A percentile compares a stretch with the other conserved stretches of the same genome.
Conservation (phyloP, 106 monocot genomes). For the Cymbidium sinense region DNA sequence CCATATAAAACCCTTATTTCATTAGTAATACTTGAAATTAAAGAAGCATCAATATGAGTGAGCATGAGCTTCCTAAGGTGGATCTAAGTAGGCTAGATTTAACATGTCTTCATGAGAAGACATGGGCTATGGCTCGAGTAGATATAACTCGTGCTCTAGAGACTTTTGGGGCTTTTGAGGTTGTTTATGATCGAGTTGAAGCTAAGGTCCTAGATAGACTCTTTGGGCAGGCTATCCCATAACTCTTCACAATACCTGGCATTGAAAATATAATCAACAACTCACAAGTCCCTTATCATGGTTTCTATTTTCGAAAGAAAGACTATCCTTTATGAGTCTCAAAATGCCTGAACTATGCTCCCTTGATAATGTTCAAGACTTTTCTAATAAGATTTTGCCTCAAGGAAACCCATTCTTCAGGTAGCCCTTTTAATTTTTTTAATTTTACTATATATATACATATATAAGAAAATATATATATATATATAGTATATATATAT, state of each 20-base stretch:
- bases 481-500: too few relatives aligned
- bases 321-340: neutral
- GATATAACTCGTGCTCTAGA: neutral
- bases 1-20: too few relatives aligned
- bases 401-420: neutral
- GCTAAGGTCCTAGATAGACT: neutral
- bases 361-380: too few relatives aligned
- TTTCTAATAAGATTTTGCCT: too few relatives aligned
- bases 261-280: neutral
- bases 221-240: neutral
- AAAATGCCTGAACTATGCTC: neutral
- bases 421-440: neutral
- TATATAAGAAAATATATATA: too few relatives aligned
- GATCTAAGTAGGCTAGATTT: constrained; percentile 18
- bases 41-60: too few relatives aligned
- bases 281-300: too few relatives aligned
- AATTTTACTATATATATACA: too few relatives aligned
- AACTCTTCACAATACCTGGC: neutral
- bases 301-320: neutral
- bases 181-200: too few relatives aligned
- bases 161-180: constrained; percentile 7
- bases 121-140: neutral
- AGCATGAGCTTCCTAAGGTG: constrained; percentile 24
- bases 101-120: neutral
- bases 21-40: too few relatives aligned